Conservation (phyloP, 805 yeast genomes). For the Jamesozyma lodderae region DNA sequence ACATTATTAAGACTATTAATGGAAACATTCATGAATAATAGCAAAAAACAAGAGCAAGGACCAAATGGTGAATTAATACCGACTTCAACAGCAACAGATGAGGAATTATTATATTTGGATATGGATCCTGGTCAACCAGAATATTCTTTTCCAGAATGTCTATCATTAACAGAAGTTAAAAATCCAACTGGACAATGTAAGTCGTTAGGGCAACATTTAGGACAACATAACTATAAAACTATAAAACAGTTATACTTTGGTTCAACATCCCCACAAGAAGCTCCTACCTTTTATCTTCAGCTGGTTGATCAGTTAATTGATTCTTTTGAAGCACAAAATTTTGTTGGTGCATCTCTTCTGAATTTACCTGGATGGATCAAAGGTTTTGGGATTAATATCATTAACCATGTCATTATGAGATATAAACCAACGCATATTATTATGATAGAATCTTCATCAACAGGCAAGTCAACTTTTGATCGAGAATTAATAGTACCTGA, state of each 20-base stretch:
- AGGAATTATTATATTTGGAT: conserved; percentile 47
- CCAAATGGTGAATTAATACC: conserved; percentile 1
- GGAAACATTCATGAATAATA: conserved; percentile 35
- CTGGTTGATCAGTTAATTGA: conserved; percentile 36
- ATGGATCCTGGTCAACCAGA: conserved; percentile 89
- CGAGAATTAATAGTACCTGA: conserved; percentile 24
- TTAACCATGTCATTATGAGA: conserved; percentile 38
- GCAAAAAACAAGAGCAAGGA: conserved; percentile 7
- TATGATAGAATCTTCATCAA: conserved; percentile 41
- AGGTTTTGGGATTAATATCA: conserved; percentile 69
- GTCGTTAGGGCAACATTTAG: conserved; percentile 20
- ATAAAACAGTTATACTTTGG: conserved; percentile 43
- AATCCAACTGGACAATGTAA: conserved; percentile 10
- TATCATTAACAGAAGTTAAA: conserved; percentile 40
- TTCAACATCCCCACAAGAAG: conserved; percentile 55
- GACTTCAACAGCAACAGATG: conserved; percentile 6
- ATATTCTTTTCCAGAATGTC: conserved; percentile 58
- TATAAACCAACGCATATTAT: conserved; percentile 50
- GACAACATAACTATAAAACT: conserved; percentile 12
- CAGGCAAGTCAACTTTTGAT: conserved; percentile 14
- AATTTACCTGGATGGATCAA: conserved; percentile 90
- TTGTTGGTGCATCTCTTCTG: conserved; percentile 41
- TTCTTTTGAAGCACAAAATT: conserved; percentile 22
- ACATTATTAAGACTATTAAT: conserved; percentile 49
- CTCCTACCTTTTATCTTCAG: conserved; percentile 47